phyloP scores from a whole-genome alignment of 345 rosid species.

The Cardamine chenopodiifolia region DNA sequence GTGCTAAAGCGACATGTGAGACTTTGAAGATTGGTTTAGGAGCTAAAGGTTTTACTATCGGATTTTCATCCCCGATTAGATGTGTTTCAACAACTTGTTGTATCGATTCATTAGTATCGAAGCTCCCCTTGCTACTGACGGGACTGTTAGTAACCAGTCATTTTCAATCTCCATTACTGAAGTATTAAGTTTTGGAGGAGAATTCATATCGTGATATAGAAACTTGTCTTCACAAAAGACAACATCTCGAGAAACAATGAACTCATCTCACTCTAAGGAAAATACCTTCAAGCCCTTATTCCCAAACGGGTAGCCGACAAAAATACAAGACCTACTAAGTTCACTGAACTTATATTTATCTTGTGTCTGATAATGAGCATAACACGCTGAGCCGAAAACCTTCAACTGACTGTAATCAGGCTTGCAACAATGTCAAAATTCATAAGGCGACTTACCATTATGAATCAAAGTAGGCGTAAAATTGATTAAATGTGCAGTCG shows the following conservation, averaged over 20 bases:
- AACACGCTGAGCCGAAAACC: neutral
- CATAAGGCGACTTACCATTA: neutral
- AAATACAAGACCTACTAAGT: neutral
- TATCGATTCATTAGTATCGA: too few species aligned
- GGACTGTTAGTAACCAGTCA: too few species aligned
- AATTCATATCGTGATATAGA: accelerated
- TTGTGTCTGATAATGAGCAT: accelerated
- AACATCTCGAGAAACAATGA: neutral
- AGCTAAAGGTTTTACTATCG: too few species aligned
- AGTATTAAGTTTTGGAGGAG: too few species aligned
- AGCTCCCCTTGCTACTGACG: too few species aligned
- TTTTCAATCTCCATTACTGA: too few species aligned
- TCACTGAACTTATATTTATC: neutral
- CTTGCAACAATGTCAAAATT: neutral
- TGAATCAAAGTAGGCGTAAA: neutral
- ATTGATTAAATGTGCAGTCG: too few species aligned
- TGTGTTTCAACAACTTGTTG: too few species aligned
- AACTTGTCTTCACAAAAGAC: neutral
- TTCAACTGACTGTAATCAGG: neutral
- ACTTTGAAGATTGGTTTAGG: too few species aligned
- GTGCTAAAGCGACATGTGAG: too few species aligned
- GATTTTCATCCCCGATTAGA: too few species aligned
- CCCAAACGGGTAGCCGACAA: neutral
- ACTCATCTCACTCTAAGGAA: neutral
- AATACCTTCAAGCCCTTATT: neutral